A percentile compares a stretch with the other conserved stretches of the same genome.
phyloP scores from a whole-genome alignment of 2,329 filamentous ascomycete genomes.

The Thelonectria olida region DNA sequence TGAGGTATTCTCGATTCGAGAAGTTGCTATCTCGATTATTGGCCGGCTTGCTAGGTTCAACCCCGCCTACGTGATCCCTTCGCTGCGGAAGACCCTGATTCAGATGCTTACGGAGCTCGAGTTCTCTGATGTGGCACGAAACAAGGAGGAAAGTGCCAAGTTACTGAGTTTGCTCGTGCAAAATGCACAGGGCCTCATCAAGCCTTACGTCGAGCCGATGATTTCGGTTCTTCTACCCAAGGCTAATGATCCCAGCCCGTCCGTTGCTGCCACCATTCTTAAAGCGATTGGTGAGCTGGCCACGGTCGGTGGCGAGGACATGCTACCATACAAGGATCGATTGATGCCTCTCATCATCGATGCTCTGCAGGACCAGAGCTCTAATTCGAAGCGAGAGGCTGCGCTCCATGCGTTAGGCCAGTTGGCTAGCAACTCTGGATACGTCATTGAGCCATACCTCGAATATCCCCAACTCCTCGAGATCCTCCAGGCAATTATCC shows the following conservation, averaged over 20 bases:
- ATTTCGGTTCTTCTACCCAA: conserved; percentile 94
- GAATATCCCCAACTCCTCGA: conserved; percentile 95
- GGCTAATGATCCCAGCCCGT: conserved; percentile 82
- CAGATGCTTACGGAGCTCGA: conserved; percentile 96
- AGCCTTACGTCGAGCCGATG: conserved; percentile 97
- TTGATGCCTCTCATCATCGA: conserved; percentile 97
- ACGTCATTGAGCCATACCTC: conserved; percentile 95
- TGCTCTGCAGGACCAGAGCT: conserved; percentile 92
- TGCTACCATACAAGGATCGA: conserved; percentile 88
- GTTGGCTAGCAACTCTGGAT: conserved; percentile 93
- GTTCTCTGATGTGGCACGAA: conserved; percentile 91
- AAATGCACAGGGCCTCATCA: conserved; percentile 91
- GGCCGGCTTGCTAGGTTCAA: conserved; percentile 91
- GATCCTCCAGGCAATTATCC: conserved; percentile 92
- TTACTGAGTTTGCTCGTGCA: conserved; percentile 91
- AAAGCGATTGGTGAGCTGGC: conserved; percentile 95
- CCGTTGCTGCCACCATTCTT: conserved; percentile 93
- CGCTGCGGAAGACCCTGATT: conserved; percentile 91
- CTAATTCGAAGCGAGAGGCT: conserved; percentile 87
- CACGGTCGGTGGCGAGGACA: conserved; percentile 91
- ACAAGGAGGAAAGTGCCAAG: conserved; percentile 96
- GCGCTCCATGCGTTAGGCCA: conserved; percentile 91
- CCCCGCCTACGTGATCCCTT: conserved; percentile 97
- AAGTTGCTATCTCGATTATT: conserved; percentile 96
- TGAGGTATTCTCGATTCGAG: conserved; percentile 89